Conservation (phyloP, 2,329 filamentous ascomycete genomes). For the Didymella segeticola region DNA sequence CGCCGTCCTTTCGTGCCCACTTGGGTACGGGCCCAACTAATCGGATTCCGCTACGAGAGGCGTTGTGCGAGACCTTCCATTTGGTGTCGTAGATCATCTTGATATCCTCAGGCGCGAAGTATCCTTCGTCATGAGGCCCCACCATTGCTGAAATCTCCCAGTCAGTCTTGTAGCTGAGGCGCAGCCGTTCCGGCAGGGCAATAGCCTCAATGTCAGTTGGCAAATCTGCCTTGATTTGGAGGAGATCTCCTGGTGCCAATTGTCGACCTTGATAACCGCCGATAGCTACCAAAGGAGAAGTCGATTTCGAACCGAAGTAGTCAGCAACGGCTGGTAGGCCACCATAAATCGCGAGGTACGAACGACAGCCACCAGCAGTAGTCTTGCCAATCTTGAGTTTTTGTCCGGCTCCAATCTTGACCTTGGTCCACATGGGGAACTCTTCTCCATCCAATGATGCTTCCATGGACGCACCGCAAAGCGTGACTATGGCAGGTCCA, state of each 20-base stretch:
- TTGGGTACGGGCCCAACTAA: constrained; percentile 64
- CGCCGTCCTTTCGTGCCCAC: constrained; percentile 66
- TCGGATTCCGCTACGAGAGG: constrained; percentile 65
- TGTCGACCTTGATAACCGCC: constrained; percentile 67
- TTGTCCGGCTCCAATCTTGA: constrained; percentile 60
- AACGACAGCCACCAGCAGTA: constrained; percentile 60
- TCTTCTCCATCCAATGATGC: constrained; percentile 58
- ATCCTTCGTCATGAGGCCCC: constrained; percentile 64
- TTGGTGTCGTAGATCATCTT: constrained; percentile 63
- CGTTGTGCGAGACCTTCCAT: constrained; percentile 69
- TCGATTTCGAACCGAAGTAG: constrained; percentile 67
- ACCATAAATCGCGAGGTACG: constrained; percentile 65
- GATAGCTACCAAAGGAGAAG: constrained; percentile 63
- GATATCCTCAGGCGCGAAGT: constrained; percentile 59
- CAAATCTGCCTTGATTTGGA: constrained; percentile 53
- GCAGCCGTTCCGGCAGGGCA: constrained; percentile 54
- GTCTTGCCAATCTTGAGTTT: constrained; percentile 63
- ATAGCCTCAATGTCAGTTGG: constrained; percentile 42
- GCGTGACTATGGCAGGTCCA: constrained; percentile 60
- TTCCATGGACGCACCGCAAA: constrained; percentile 64
- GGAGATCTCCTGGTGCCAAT: constrained; percentile 61
- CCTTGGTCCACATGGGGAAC: constrained; percentile 62
- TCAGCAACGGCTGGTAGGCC: constrained; percentile 61
- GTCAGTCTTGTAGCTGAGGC: constrained; percentile 57
- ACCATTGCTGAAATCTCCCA: constrained; percentile 64